These are phyloP conservation scores for Pisolithus tinctorius DNA, from an alignment of 768 basidiomycete species.

Conservation along the genomic window DNA sequence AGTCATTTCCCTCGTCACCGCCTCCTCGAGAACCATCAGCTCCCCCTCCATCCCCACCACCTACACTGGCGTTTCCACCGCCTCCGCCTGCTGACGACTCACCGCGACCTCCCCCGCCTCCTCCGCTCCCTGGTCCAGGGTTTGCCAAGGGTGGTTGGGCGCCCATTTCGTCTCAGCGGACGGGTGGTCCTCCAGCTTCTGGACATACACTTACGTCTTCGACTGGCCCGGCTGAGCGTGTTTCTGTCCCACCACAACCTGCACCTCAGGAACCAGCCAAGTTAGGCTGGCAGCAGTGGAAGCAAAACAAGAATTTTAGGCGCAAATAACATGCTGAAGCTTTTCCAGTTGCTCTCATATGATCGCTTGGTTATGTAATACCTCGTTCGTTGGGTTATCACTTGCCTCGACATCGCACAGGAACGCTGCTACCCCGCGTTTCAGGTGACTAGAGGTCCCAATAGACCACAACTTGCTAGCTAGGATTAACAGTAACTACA, in stretches of 20 bases:
- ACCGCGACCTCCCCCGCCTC: conserved; percentile 4
- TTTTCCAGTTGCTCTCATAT: too few species aligned
- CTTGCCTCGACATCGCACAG: too few species aligned
- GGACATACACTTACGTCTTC: conserved; percentile 2
- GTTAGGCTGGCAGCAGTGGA: conserved; percentile 55
- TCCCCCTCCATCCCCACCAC: conserved; percentile 14
- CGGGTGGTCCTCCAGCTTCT: conserved; percentile 4
- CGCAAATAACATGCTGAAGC: conserved; percentile 11
- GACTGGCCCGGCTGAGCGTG: conserved; percentile 1
- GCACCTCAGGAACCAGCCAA: conserved; percentile 14
- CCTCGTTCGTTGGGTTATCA: too few species aligned
- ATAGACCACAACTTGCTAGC: conserved; percentile 19
- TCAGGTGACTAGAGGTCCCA: conserved; percentile 5
- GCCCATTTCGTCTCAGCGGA: conserved; percentile 3
- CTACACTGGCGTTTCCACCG: conserved; percentile 10
- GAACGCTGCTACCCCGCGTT: conserved; percentile 14
- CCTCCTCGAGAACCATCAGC: conserved; percentile 10
- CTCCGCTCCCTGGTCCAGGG: conserved; percentile 3
- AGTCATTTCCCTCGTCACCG: conserved; percentile 16
- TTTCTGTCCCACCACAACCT: conserved; percentile 2
- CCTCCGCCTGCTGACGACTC: conserved; percentile 5
- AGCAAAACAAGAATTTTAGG: conserved; percentile 14
- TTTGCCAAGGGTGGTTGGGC: conserved; percentile 13
- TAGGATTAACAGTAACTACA: conserved; percentile 45
- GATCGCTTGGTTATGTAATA: too few species aligned